phyloP scores from a whole-genome alignment of 805 yeast genomes.

The Myxozyma geophila region DNA sequence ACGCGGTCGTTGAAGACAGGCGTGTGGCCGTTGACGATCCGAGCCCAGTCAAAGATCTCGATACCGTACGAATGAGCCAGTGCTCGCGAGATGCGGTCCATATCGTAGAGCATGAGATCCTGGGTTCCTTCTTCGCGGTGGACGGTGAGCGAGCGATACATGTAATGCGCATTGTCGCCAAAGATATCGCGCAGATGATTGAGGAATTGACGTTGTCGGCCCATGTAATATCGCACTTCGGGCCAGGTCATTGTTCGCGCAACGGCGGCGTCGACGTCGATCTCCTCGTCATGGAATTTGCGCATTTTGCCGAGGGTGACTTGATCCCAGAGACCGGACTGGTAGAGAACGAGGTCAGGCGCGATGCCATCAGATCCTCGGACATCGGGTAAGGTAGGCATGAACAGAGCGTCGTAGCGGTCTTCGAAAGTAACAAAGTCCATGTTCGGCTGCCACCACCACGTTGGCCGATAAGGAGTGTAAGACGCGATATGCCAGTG shows the following conservation, averaged over 20 bases:
- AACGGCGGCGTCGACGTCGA: not conserved
- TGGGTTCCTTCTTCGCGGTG: conserved; percentile 22
- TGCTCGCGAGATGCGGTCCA: conserved; percentile 30
- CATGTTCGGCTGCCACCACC: conserved; percentile 35
- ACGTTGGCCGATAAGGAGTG: conserved; percentile 25
- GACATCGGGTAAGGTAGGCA: conserved; percentile 21
- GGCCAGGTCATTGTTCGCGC: conserved; percentile 28
- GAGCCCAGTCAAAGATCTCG: conserved; percentile 32
- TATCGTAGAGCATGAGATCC: conserved; percentile 22
- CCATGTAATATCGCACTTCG: conserved; percentile 24
- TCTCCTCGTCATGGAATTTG: not conserved
- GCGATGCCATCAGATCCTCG: conserved; percentile 22
- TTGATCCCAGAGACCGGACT: conserved; percentile 35
- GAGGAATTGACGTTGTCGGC: conserved; percentile 25
- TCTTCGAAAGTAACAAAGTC: conserved; percentile 32
- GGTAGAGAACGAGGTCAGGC: conserved; percentile 31
- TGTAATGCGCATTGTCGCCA: conserved; percentile 14
- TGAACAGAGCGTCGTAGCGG: conserved; percentile 23
- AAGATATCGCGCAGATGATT: conserved; percentile 10
- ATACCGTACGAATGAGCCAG: conserved; percentile 14
- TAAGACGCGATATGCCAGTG: conserved; percentile 35
- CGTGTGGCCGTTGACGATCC: conserved; percentile 19
- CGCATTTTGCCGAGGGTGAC: conserved; percentile 18
- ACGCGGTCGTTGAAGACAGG: conserved; percentile 22
- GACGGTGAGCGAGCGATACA: conserved; percentile 29